A percentile compares a stretch with the other conserved stretches of the same genome.
These are phyloP conservation scores for Crucibulum laeve DNA, from an alignment of 768 basidiomycete species.

Conservation along the genomic window DNA sequence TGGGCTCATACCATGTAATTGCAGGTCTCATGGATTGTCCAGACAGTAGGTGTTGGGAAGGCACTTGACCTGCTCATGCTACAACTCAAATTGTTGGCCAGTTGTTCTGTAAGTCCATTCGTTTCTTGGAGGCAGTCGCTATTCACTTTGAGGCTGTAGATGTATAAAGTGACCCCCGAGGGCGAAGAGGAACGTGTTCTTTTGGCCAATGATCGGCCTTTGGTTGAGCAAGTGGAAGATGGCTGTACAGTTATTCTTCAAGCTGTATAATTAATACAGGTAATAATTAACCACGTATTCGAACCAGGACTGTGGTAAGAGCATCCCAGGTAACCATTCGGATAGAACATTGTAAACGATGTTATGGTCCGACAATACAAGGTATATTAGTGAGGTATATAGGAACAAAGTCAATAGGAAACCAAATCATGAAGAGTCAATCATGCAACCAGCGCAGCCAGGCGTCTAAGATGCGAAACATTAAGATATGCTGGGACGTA, in stretches of 20 bases:
- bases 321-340: constrained; percentile 20
- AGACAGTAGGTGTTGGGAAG: constrained; percentile 56
- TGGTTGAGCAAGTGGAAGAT: constrained; percentile 52
- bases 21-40: constrained; percentile 3
- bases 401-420: constrained; percentile 17
- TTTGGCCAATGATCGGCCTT: constrained; percentile 44
- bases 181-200: constrained; percentile 18
- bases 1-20: background rate
- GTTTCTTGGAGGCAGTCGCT: background rate
- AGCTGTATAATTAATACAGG: background rate
- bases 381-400: constrained; percentile 31
- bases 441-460: constrained; percentile 83
- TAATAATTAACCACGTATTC: background rate
- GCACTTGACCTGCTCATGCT: constrained; percentile 52
- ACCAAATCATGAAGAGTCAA: constrained; percentile 9
- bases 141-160: no score
- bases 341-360: constrained; percentile 34
- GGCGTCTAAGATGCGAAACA: constrained; percentile 81
- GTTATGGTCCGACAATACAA: constrained; percentile 36
- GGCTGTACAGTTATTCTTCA: constrained; percentile 31
- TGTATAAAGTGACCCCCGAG: constrained; percentile 23
- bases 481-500: constrained; percentile 92
- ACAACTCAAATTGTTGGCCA: constrained; percentile 23
- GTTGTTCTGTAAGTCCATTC: constrained; percentile 10
- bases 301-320: constrained; percentile 1